Conservation (phyloP, 345 rosid genomes). For the Pelargonium nanum region DNA sequence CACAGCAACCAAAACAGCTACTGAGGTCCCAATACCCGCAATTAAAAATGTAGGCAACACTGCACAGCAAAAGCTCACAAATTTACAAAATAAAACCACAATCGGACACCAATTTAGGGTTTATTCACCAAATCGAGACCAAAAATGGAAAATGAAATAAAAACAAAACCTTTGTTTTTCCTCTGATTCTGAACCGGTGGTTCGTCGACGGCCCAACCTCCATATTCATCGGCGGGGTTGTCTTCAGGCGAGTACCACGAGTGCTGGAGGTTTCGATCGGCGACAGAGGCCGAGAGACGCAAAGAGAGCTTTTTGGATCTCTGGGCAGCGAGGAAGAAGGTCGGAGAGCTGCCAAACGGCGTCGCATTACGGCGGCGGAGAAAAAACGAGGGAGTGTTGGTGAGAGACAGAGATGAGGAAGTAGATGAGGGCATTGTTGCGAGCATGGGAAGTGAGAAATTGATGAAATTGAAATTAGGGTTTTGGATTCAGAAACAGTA, state of each 20-base stretch:
- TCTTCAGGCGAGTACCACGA: constrained; percentile 44
- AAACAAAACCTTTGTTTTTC: constrained; percentile 27
- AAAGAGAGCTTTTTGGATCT: constrained; percentile 21
- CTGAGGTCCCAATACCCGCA: constrained; percentile 42
- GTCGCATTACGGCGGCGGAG: constrained; percentile 28
- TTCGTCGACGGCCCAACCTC: constrained; percentile 57
- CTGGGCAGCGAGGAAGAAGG: constrained; percentile 12
- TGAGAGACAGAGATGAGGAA: constrained; percentile 17
- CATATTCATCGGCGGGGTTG: constrained; percentile 28
- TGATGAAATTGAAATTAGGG: background rate
- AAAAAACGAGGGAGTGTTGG: constrained; percentile 18
- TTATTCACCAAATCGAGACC: background rate
- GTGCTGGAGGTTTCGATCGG: constrained; percentile 21
- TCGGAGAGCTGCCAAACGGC: constrained; percentile 15
- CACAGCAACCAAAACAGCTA: constrained; percentile 41
- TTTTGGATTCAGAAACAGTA: background rate
- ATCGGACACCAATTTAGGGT: background rate
- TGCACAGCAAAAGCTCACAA: constrained; percentile 14
- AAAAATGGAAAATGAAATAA: too few species aligned
- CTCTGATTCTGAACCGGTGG: constrained; percentile 14
- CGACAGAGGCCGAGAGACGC: constrained; percentile 33
- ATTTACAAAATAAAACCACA: background rate
- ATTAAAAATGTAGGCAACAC: constrained; percentile 37
- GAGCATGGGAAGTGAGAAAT: background rate
- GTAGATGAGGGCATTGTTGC: constrained; percentile 12